Evolutionary conservation across 108 stramenopile species (phyloP).

Genomic region (Licmophora abbreviata): DNA sequence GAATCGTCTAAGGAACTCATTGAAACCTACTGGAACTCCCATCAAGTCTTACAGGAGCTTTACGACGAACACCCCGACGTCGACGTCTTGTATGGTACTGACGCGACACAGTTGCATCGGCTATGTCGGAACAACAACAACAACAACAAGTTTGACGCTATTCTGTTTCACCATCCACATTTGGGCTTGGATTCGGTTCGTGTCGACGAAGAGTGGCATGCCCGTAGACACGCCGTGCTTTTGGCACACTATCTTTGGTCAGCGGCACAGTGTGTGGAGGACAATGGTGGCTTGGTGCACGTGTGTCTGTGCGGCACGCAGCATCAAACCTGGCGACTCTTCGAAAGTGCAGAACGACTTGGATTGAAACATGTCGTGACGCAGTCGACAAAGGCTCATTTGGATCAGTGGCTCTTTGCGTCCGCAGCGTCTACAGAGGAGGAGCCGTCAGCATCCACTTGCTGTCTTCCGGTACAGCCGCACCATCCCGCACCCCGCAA

Average conservation of each 20-base stretch:
- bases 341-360: conserved; percentile 22
- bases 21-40: conserved; percentile 28
- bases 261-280: conserved; percentile 23
- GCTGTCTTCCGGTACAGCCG: conserved; percentile 9
- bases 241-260: conserved; percentile 58
- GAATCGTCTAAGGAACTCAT: conserved; percentile 19
- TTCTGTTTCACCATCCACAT: conserved; percentile 72
- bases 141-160: conserved; percentile 31
- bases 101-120: conserved; percentile 48
- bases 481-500: conserved; percentile 42
- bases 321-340: conserved; percentile 46
- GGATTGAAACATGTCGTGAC: conserved; percentile 16
- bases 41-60: conserved; percentile 25
- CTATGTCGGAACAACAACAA: conserved; percentile 1
- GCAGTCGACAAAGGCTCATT: conserved; percentile 23
- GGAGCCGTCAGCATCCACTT: not conserved
- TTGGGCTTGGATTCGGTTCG: conserved; percentile 34
- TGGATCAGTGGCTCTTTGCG: conserved; percentile 28
- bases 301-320: conserved; percentile 55
- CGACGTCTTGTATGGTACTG: conserved; percentile 30
- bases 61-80: conserved; percentile 15
- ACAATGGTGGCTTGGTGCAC: conserved; percentile 31
- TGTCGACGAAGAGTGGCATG: conserved; percentile 24
- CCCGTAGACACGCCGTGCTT: conserved; percentile 32
- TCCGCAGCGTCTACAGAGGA: not conserved